Percentiles rank a stretch among this genome's conserved stretches.
These are phyloP conservation scores for Endothia cerciana DNA, from an alignment of 2,329 filamentous ascomycete species.

Conservation along the genomic window DNA sequence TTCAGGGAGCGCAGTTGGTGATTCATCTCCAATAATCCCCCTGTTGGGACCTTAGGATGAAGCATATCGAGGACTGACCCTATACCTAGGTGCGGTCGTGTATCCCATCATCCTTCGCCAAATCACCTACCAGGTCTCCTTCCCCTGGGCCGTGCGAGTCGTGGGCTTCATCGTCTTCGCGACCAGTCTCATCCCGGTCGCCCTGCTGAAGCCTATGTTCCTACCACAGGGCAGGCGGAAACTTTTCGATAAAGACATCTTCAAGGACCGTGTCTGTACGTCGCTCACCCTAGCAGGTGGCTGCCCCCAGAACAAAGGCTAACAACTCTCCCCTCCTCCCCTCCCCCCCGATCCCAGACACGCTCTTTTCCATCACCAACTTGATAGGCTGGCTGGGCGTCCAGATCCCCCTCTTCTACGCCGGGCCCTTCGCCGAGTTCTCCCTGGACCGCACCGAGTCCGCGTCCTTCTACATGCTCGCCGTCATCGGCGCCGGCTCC, in stretches of 20 bases:
- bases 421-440: conserved; percentile 18
- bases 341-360: too few relatives aligned
- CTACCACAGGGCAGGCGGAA: conserved; percentile 40
- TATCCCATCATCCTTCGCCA: conserved; percentile 38
- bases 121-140: conserved; percentile 34
- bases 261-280: conserved; percentile 43
- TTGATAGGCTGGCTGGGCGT: conserved; percentile 42
- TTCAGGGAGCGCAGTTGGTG: conserved; percentile 40
- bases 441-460: conserved; percentile 33
- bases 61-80: neutral
- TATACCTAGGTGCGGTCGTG: conserved; percentile 35
- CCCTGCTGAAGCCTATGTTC: conserved; percentile 40
- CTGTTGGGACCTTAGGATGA: neutral
- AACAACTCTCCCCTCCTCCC: too few relatives aligned
- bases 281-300: too few relatives aligned
- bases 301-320: too few relatives aligned
- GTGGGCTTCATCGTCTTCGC: conserved; percentile 37
- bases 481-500: conserved; percentile 46
- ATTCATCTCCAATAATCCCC: conserved; percentile 16
- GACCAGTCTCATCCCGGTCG: conserved; percentile 33
- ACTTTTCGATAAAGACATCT: conserved; percentile 44
- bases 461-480: conserved; percentile 45
- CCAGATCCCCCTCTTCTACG: conserved; percentile 43
- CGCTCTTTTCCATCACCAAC: neutral
- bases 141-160: conserved; percentile 35